Percentiles rank a stretch among this genome's conserved stretches.
These are phyloP conservation scores for Hypoxylon lenormandii DNA, from an alignment of 495 filamentous ascomycete species.

Conservation along the genomic window DNA sequence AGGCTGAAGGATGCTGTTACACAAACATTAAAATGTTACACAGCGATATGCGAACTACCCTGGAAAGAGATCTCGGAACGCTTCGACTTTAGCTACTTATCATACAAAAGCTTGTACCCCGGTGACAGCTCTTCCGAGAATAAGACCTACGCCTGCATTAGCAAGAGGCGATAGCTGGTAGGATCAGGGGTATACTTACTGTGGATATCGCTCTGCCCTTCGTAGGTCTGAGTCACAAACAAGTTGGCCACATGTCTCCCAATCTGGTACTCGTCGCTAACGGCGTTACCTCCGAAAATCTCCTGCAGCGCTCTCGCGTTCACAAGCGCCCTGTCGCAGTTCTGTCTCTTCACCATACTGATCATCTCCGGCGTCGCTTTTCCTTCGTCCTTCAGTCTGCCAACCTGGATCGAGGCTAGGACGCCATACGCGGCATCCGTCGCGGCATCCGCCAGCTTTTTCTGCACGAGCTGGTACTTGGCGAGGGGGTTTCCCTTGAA, in stretches of 20 bases:
- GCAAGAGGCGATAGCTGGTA: conserved; percentile 32
- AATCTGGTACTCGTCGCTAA: conserved; percentile 95
- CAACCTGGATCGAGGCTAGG: conserved; percentile 87
- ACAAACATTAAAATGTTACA: not conserved
- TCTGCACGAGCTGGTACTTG: conserved; percentile 98
- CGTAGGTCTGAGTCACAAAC: conserved; percentile 97
- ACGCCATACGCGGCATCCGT: conserved; percentile 93
- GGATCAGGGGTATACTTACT: conserved; percentile 66
- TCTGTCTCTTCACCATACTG: conserved; percentile 97
- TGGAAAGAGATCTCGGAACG: not conserved
- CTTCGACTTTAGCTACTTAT: conserved; percentile 1
- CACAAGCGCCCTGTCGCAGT: conserved; percentile 88
- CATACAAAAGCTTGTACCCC: conserved; percentile 70
- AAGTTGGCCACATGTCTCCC: conserved; percentile 95
- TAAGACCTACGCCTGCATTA: conserved; percentile 61
- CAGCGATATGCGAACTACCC: not conserved
- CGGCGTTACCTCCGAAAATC: conserved; percentile 95
- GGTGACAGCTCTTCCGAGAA: conserved; percentile 72
- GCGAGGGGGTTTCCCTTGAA: conserved; percentile 96
- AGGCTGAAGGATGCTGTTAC: not conserved
- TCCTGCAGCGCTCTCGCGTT: conserved; percentile 88
- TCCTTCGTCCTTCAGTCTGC: conserved; percentile 90
- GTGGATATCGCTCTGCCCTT: conserved; percentile 97
- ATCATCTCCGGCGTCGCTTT: conserved; percentile 95
- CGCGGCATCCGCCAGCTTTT: conserved; percentile 91